These are phyloP conservation scores for Rhodomyrtus psidioides DNA, from an alignment of 441 rosid species.

Conservation along the genomic window DNA sequence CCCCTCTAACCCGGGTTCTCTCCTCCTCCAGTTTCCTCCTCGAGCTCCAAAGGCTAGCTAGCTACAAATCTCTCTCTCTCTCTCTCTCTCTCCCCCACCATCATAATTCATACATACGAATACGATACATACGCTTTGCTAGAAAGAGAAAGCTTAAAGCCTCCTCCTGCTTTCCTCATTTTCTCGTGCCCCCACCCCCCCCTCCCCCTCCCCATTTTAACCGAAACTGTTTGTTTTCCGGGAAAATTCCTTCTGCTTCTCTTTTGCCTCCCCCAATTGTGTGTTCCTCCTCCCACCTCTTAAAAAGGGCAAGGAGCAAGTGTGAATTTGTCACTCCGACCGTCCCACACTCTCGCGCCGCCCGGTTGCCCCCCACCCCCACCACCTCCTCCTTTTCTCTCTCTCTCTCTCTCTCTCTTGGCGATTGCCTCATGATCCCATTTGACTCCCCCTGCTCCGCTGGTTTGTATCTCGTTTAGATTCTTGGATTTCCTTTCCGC, in stretches of 20 bases:
- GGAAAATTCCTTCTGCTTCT: background rate
- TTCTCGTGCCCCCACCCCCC: slow-evolving; percentile 1
- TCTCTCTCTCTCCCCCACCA: background rate
- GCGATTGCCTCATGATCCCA: slow-evolving; percentile 19
- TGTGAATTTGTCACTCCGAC: background rate
- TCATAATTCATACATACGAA: too few species aligned
- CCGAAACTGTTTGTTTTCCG: slow-evolving; percentile 16
- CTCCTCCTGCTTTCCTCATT: background rate
- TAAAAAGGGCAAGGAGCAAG: background rate
- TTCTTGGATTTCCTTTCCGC: background rate
- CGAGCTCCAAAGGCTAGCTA: slow-evolving; percentile 6
- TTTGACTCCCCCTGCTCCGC: slow-evolving; percentile 12
- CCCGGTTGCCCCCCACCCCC: background rate
- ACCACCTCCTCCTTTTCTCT: background rate
- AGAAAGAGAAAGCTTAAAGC: background rate
- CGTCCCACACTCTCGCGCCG: background rate
- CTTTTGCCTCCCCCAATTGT: background rate
- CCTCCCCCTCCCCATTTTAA: too few species aligned
- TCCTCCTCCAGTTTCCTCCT: slow-evolving; percentile 15
- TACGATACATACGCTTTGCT: background rate
- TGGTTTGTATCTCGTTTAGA: slow-evolving; percentile 30
- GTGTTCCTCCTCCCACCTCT: background rate
- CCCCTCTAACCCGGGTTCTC: slow-evolving; percentile 2
- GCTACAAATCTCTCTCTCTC: background rate
- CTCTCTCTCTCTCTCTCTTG: background rate